A percentile compares a stretch with the other conserved stretches of the same genome.
Conservation (phyloP, 2,329 filamentous ascomycete genomes). For the Chalara sp. region DNA sequence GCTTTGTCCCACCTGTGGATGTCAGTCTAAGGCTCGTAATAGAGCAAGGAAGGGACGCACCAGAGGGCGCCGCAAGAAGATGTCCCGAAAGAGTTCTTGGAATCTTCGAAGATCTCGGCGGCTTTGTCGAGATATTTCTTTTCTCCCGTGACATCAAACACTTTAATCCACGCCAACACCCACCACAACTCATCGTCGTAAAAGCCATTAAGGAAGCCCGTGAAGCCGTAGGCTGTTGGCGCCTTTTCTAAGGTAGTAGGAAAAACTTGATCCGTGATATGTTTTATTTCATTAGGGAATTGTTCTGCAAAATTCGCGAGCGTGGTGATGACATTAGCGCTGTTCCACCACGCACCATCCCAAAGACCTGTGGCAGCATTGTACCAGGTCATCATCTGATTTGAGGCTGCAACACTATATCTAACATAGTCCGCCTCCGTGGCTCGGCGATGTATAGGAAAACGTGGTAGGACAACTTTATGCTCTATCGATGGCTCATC, state of each 20-base stretch:
- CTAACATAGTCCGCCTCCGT: slow-evolving; percentile 15
- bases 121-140: slow-evolving; percentile 46
- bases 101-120: slow-evolving; percentile 48
- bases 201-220: slow-evolving; percentile 43
- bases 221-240: slow-evolving; percentile 25
- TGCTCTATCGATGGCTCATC: neutral
- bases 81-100: slow-evolving; percentile 41
- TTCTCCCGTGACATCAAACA: slow-evolving; percentile 48
- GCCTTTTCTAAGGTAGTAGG: slow-evolving; percentile 18
- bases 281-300: slow-evolving; percentile 11
- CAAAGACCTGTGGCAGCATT: slow-evolving; percentile 53
- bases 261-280: slow-evolving; percentile 14
- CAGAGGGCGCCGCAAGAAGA: slow-evolving; percentile 48
- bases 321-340: slow-evolving; percentile 58
- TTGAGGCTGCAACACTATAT: slow-evolving; percentile 27
- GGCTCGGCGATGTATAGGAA: slow-evolving; percentile 5
- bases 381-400: slow-evolving; percentile 54
- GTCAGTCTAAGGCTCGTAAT: neutral
- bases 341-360: slow-evolving; percentile 66
- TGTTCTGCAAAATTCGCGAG: slow-evolving; percentile 44
- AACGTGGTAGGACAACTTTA: neutral
- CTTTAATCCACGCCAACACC: slow-evolving; percentile 51
- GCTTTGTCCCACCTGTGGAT: slow-evolving; percentile 45
- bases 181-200: slow-evolving; percentile 61
- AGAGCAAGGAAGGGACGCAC: slow-evolving; percentile 12